These are phyloP conservation scores for Phytophthora fragariae DNA, from an alignment of 352 stramenopile genomes.

Conservation along the genomic window DNA sequence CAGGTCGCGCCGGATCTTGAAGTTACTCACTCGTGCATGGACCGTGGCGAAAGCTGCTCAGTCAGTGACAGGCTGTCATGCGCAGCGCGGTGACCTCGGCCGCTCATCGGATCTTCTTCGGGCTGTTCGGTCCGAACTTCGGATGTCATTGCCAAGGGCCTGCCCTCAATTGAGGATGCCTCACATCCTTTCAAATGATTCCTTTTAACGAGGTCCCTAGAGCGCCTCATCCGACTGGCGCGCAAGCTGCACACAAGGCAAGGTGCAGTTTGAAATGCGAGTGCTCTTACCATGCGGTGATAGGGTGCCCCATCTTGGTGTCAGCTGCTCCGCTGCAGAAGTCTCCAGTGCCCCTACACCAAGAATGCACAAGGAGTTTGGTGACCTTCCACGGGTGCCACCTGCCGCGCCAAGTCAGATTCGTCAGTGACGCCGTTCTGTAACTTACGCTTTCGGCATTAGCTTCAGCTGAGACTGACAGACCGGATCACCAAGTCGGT, in stretches of 20 bases:
- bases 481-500: neutral
- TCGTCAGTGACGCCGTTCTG: too few species aligned
- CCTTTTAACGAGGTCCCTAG: too few species aligned
- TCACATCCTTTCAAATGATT: too few species aligned
- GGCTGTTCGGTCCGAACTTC: too few species aligned
- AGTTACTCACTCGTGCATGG: slow-evolving; percentile 28
- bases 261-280: too few species aligned
- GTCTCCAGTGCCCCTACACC: neutral
- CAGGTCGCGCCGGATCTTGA: slow-evolving; percentile 12
- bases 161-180: too few species aligned
- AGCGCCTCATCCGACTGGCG: too few species aligned
- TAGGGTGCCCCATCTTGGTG: slow-evolving; percentile 10
- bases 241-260: neutral
- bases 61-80: too few species aligned
- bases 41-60: neutral
- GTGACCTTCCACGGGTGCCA: too few species aligned
- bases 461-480: neutral
- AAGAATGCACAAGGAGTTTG: neutral
- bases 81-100: neutral
- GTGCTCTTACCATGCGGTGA: neutral
- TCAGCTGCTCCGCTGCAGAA: neutral
- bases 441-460: neutral
- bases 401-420: too few species aligned
- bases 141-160: too few species aligned
- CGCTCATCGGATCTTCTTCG: too few species aligned